These are phyloP conservation scores for Teratosphaeria pseudoeucalypti DNA, from an alignment of 2,329 filamentous ascomycete species.

Conservation along the genomic window DNA sequence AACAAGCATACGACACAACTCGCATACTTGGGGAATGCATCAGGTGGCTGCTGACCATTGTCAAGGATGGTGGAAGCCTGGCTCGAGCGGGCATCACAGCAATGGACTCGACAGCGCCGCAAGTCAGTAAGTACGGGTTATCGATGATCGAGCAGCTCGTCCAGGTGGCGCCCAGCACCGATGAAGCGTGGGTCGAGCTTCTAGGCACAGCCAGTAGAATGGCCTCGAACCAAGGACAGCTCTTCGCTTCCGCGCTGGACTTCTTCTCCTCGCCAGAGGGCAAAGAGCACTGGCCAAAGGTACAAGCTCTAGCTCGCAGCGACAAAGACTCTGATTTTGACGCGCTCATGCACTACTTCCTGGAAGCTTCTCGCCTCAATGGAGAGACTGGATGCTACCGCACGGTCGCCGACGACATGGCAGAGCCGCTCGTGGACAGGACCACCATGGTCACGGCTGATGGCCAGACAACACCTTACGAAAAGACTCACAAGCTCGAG, in stretches of 20 bases:
- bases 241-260: constrained; percentile 48
- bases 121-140: constrained; percentile 36
- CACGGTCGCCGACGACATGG: constrained; percentile 23
- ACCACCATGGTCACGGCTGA: constrained; percentile 12
- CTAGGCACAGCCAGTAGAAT: constrained; percentile 48
- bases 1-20: constrained; percentile 38
- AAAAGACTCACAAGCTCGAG: constrained; percentile 22
- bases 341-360: constrained; percentile 40
- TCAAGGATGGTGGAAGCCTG: constrained; percentile 32
- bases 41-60: constrained; percentile 38
- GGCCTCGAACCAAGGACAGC: constrained; percentile 47
- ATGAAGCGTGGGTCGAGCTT: constrained; percentile 47
- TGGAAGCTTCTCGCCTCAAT: constrained; percentile 35
- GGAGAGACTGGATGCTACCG: constrained; percentile 36
- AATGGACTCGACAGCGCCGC: constrained; percentile 28
- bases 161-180: constrained; percentile 30
- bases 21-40: constrained; percentile 41
- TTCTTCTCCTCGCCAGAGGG: constrained; percentile 42
- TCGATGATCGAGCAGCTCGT: constrained; percentile 47
- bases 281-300: constrained; percentile 36
- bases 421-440: constrained; percentile 21
- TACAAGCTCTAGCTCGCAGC: constrained; percentile 38
- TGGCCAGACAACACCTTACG: constrained; percentile 18
- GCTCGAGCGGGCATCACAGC: constrained; percentile 29
- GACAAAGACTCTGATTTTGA: constrained; percentile 38